Evolutionary conservation across 305 asterid genomes (phyloP).

Genomic region (Rubia tinctorum): DNA sequence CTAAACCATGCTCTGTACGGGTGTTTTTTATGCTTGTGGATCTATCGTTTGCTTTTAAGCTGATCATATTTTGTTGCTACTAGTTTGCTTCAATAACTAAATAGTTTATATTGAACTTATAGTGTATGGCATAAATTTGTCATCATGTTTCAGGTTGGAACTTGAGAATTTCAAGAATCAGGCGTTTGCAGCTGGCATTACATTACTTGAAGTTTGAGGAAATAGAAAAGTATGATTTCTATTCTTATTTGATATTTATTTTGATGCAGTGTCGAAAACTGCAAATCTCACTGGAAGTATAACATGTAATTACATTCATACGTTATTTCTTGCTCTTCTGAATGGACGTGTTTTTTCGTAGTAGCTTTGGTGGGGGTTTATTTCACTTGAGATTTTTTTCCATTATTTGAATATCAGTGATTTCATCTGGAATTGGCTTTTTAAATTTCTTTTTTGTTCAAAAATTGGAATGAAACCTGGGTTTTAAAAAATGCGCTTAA

Average conservation of each 20-base stretch:
- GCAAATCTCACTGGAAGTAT: not conserved
- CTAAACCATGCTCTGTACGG: not conserved
- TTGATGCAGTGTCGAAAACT: constrained; percentile 14
- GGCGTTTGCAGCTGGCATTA: constrained; percentile 90
- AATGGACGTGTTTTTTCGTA: not conserved
- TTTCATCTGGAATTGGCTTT: not conserved
- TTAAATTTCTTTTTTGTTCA: not conserved
- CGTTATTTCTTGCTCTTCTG: not conserved
- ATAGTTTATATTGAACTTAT: constrained; percentile 8
- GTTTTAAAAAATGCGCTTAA: too few relatives aligned
- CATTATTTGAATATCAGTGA: not conserved
- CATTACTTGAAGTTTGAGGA: constrained; percentile 80
- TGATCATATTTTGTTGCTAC: not conserved
- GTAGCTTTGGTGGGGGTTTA: not conserved
- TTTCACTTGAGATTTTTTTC: not conserved
- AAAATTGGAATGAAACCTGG: not conserved
- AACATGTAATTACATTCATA: not conserved
- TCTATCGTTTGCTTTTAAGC: not conserved
- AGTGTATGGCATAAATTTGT: constrained; percentile 4
- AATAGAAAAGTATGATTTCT: constrained; percentile 67
- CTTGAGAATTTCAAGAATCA: constrained; percentile 66
- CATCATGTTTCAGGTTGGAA: constrained; percentile 67
- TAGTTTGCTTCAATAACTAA: not conserved
- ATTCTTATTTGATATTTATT: constrained; percentile 14
- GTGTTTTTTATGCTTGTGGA: not conserved